Conservation (phyloP, 805 yeast species). For the Zygoascus tannicola region DNA sequence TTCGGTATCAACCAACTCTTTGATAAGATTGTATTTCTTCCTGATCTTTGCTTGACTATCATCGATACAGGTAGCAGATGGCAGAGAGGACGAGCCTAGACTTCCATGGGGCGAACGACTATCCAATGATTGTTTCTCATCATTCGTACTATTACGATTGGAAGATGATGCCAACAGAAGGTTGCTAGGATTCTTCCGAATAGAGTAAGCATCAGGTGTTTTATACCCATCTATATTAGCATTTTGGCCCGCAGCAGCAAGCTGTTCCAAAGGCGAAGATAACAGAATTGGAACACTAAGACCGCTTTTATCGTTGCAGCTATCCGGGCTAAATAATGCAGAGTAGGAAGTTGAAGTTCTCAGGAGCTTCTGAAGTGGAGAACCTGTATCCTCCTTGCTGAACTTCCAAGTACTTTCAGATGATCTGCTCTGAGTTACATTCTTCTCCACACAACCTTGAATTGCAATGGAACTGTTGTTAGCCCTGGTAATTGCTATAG, state of each 20-base stretch:
- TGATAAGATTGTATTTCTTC: slow-evolving; percentile 24
- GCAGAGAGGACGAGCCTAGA: no score
- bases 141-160: no score
- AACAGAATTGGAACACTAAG: background rate
- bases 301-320: background rate
- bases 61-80: background rate
- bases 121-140: no score
- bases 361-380: background rate
- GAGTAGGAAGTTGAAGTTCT: background rate
- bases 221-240: background rate
- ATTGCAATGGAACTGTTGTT: background rate
- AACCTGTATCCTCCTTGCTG: background rate
- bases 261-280: background rate
- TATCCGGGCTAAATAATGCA: background rate
- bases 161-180: no score
- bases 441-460: no score
- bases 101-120: no score
- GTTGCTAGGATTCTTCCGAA: no score
- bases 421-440: background rate
- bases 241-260: background rate
- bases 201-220: no score
- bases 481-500: background rate
- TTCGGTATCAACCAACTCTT: slow-evolving; percentile 33
- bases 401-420: background rate
- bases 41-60: slow-evolving; percentile 13